A percentile compares a stretch with the other conserved stretches of the same genome.
phyloP scores from a whole-genome alignment of 2,329 filamentous ascomycete genomes.

The Aspergillus intermedius region DNA sequence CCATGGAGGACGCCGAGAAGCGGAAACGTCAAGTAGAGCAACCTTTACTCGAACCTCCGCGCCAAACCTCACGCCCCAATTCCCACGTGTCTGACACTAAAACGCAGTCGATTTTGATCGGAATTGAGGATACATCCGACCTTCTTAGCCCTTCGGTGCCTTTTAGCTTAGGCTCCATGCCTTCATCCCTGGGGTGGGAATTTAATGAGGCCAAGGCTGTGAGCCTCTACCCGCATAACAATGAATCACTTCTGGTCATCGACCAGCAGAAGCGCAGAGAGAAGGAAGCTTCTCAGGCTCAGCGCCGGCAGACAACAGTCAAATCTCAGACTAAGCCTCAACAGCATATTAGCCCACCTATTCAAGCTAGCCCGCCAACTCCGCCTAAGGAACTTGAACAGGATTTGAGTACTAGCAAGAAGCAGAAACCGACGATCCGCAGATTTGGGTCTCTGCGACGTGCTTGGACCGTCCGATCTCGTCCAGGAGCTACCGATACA shows the following conservation, averaged over 20 bases:
- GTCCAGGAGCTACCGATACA: constrained; percentile 35
- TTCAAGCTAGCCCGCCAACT: constrained; percentile 50
- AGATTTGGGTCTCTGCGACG: constrained; percentile 35
- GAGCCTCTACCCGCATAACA: constrained; percentile 57
- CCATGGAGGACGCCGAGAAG: constrained; percentile 23
- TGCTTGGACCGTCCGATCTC: constrained; percentile 29
- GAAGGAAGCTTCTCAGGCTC: neutral
- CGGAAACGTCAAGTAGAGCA: constrained; percentile 14
- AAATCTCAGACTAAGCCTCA: constrained; percentile 46
- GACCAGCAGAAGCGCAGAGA: constrained; percentile 38
- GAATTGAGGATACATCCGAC: constrained; percentile 34
- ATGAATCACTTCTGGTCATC: constrained; percentile 58
- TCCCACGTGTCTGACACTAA: constrained; percentile 12
- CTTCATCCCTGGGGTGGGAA: constrained; percentile 48
- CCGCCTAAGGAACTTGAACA: constrained; percentile 23
- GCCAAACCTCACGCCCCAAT: constrained; percentile 11
- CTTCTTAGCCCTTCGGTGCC: constrained; percentile 44
- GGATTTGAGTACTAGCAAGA: neutral
- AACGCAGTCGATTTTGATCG: constrained; percentile 32
- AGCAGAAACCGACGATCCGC: constrained; percentile 9
- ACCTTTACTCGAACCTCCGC: constrained; percentile 16
- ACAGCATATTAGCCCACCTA: constrained; percentile 51
- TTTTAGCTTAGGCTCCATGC: constrained; percentile 43
- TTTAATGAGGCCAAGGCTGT: constrained; percentile 57
- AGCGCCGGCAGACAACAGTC: neutral